Percentiles rank a stretch among this genome's conserved stretches.
These are phyloP conservation scores for Alternaria ventricosa DNA, from an alignment of 2,329 filamentous ascomycete genomes.

Conservation along the genomic window DNA sequence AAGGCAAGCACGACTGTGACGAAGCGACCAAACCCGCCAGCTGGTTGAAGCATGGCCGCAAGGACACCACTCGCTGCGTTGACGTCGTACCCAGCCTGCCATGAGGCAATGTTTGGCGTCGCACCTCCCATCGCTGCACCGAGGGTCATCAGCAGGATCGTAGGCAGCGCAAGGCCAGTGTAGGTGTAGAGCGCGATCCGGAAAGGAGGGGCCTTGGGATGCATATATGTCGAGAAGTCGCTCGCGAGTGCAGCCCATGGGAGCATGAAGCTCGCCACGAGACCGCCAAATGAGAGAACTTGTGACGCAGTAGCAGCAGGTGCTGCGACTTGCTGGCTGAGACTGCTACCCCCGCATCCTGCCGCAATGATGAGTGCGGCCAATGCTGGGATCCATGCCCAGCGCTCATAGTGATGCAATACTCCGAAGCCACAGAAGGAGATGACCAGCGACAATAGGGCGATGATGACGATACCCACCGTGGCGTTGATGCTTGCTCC, in stretches of 20 bases:
- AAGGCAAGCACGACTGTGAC: constrained; percentile 64
- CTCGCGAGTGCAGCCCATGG: constrained; percentile 66
- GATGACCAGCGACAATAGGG: constrained; percentile 63
- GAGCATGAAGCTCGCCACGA: constrained; percentile 69
- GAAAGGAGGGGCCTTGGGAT: constrained; percentile 60
- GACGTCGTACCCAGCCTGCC: constrained; percentile 61
- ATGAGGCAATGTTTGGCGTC: constrained; percentile 60
- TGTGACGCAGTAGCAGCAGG: constrained; percentile 54
- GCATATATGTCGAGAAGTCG: constrained; percentile 68
- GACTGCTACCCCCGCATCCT: constrained; percentile 60
- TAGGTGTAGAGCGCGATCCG: constrained; percentile 65
- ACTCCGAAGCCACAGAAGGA: constrained; percentile 66
- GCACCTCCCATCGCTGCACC: constrained; percentile 70
- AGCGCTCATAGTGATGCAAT: constrained; percentile 65
- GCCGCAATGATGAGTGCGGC: constrained; percentile 62
- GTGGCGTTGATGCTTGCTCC: constrained; percentile 56
- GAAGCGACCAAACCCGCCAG: constrained; percentile 68
- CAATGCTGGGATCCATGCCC: constrained; percentile 63
- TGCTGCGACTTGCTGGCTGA: constrained; percentile 57
- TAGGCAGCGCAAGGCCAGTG: constrained; percentile 61
- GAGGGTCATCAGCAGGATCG: constrained; percentile 66
- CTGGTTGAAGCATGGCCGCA: constrained; percentile 64
- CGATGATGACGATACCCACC: constrained; percentile 67
- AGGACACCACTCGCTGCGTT: constrained; percentile 66
- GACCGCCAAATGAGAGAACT: constrained; percentile 64